A percentile compares a stretch with the other conserved stretches of the same genome.
phyloP scores from a whole-genome alignment of 345 rosid species.

The Eucalyptus tenuipes region DNA sequence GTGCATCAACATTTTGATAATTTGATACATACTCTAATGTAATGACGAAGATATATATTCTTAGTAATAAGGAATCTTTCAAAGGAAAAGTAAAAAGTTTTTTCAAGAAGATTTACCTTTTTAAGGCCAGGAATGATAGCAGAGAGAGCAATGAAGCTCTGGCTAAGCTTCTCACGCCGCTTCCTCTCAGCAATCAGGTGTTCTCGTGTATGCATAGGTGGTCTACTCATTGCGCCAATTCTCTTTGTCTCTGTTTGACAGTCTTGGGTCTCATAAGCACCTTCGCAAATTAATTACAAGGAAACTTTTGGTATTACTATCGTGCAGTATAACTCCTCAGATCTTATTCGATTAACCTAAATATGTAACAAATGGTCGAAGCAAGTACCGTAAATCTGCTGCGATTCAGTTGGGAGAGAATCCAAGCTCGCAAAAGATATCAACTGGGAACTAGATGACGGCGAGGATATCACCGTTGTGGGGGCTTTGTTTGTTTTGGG shows the following conservation, averaged over 20 bases:
- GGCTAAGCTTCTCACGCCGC: conserved; percentile 64
- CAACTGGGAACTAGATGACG: conserved; percentile 21
- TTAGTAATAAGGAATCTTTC: background rate
- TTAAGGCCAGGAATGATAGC: conserved; percentile 68
- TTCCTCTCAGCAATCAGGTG: conserved; percentile 77
- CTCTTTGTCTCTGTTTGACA: background rate
- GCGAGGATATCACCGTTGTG: background rate
- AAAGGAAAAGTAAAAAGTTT: background rate
- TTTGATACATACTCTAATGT: background rate
- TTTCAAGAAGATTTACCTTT: conserved; percentile 20
- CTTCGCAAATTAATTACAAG: background rate
- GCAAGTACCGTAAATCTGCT: background rate
- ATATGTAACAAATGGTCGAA: background rate
- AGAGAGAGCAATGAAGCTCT: conserved; percentile 59
- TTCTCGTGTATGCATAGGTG: conserved; percentile 41
- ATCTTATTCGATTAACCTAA: background rate
- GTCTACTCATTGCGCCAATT: conserved; percentile 11
- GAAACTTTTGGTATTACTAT: background rate
- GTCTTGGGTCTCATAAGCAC: background rate
- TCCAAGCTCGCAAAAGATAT: conserved; percentile 24
- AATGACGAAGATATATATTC: background rate
- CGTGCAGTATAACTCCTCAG: background rate
- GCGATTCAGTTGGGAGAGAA: conserved; percentile 1
- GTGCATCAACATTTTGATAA: background rate
- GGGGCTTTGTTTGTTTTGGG: background rate